Base-by-base conservation (phyloP, 306 rosid genomes). In the Carpinus viminea region DNA sequence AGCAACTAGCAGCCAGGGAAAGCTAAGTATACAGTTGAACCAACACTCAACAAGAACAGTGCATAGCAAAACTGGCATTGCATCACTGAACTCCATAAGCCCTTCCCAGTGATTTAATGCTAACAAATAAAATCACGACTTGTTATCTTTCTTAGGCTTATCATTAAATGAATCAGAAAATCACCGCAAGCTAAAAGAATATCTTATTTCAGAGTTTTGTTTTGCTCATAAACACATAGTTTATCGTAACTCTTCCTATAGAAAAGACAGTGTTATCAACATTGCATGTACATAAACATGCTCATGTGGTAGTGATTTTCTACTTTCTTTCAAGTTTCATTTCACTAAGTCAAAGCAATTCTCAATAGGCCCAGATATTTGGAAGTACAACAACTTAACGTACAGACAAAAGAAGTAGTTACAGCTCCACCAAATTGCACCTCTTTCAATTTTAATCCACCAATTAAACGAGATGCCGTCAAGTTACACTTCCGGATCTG, bases 401-500 rank as follows among this genome's bases (percentile, higher is more conserved):
- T 38, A 2, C 28, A 74, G 31, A 26, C 15, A n/a, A 18, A 52
- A 47, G n/a, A n/a, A 5, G 34, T 12, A 12, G 2, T 16, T 34
- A 48, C 70, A 38, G 4, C 38, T 52, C 53, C 47, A 52, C 12
- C 38, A 20, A 56, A 50, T 5, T 21, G 73, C 72, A 93, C 99
- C 98, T 95, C 92, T 65, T 86, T 86, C 80, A 95, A 81, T 45
- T 79, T 64, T 38, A 81, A 21, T 16, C 78, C 86, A 46, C 88
- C 71, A 78, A 64, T 79, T 80, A 79, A 31, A 17, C 73, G 88
- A 83, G 82, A 86, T 34, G 82, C 80, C 2, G 91, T 90, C 85
- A 95, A 93, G 84, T 85, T 90, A 87, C 96, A 95, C 88, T 91
- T 95, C 34, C 87, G 82, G 74, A 95, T 90, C 88, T 89, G 92